A percentile compares a stretch with the other conserved stretches of the same genome.
These are phyloP conservation scores for Kentomonas sorsogonicus DNA, from an alignment of 208 protist genomes.

Conservation along the genomic window DNA sequence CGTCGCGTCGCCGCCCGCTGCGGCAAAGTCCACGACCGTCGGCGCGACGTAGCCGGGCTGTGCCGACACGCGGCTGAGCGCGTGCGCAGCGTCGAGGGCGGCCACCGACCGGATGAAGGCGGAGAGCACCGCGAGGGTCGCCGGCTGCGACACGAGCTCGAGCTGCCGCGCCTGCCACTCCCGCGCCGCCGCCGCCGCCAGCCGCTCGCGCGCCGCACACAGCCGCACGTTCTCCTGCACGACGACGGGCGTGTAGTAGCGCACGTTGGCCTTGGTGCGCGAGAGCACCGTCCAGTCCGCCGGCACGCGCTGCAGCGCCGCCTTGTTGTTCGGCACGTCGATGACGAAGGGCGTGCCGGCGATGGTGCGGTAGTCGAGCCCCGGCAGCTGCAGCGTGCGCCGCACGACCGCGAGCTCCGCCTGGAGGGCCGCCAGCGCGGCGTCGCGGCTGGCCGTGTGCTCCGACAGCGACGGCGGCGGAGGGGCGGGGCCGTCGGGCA, in stretches of 20 bases:
- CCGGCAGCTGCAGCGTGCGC: conserved; percentile 37
- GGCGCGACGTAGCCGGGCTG: conserved; percentile 64
- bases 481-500: too few species aligned
- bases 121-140: conserved; percentile 27
- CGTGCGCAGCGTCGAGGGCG: conserved; percentile 56
- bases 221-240: conserved; percentile 44
- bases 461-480: conserved; percentile 25
- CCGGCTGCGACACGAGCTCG: conserved; percentile 17
- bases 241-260: conserved; percentile 69
- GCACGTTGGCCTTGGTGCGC: conserved; percentile 76
- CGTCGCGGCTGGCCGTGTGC: conserved; percentile 34
- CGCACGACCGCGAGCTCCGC: conserved; percentile 59
- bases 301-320: conserved; percentile 36
- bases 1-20: not conserved
- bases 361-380: conserved; percentile 74
- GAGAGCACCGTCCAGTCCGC: conserved; percentile 68
- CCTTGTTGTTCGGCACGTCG: conserved; percentile 58
- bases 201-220: conserved; percentile 64
- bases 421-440: conserved; percentile 35
- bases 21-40: conserved; percentile 15
- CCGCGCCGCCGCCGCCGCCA: conserved; percentile 37
- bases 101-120: conserved; percentile 40
- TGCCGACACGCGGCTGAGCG: conserved; percentile 43
- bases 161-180: conserved; percentile 55
- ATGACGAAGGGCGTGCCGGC: conserved; percentile 71